Percentiles rank a stretch among this genome's conserved stretches.
Conservation (phyloP, 2,329 filamentous ascomycete species). For the Graphiopsis chlorocephala region DNA sequence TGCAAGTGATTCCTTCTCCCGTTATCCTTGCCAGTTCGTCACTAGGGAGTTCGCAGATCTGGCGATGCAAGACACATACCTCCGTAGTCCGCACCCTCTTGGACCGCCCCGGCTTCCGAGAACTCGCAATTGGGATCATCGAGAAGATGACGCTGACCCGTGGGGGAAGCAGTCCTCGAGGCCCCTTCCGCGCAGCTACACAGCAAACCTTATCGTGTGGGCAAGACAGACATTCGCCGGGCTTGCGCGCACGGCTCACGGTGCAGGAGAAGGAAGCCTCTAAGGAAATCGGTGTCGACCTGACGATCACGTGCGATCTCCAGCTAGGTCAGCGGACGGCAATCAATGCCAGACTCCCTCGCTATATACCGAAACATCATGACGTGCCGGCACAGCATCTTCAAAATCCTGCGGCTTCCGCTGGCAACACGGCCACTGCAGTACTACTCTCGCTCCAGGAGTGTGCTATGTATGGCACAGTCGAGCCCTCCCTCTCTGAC, state of each 20-base stretch:
- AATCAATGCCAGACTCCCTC: not conserved
- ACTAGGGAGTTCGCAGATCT: not conserved
- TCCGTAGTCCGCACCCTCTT: not conserved
- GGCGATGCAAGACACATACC: not conserved
- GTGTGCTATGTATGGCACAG: not conserved
- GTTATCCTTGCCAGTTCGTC: not conserved
- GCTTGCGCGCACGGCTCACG: not conserved
- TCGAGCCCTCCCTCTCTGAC: not conserved
- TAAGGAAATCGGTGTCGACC: not conserved
- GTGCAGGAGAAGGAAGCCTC: not conserved
- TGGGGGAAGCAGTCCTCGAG: constrained; percentile 7
- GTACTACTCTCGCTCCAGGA: not conserved
- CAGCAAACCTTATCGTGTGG: not conserved
- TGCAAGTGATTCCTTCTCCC: not conserved
- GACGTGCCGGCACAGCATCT: not conserved
- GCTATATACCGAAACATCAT: not conserved
- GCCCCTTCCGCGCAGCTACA: not conserved
- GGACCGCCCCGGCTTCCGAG: not conserved
- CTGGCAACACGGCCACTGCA: not conserved
- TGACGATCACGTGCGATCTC: constrained; percentile 1
- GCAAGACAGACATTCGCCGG: not conserved
- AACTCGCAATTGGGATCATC: constrained; percentile 1
- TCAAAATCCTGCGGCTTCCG: not conserved
- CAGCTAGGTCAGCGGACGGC: not conserved
- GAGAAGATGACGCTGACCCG: constrained; percentile 14